Evolutionary conservation across 1,284 basidiomycete species (phyloP), one percentile per base, ranked within the genome.

Genomic region (Exobasidium rhododendri): DNA sequence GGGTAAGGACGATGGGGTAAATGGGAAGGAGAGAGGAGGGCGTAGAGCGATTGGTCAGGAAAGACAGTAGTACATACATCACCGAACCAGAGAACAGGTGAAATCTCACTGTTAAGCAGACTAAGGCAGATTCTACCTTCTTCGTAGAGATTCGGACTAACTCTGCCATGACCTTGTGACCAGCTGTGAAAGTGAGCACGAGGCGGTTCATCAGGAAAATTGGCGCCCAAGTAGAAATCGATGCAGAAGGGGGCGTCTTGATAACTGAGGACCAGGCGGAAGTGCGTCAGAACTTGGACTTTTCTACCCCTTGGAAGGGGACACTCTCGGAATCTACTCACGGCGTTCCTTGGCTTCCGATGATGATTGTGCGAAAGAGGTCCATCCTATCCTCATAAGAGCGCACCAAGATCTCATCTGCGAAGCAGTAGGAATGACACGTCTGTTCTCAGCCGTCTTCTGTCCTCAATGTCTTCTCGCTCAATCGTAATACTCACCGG

Each of bases 91-190:
- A n/a, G 6, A 54, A 11, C n/a, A n/a, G n/a, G n/a, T n/a, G n/a
- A n/a, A n/a, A n/a, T n/a, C 26, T 13, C 54, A 32, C 13, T 96
- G 20, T 91, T 91, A 3, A 96, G 82, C 51, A 97, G 89, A 26
- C 90, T 93, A 54, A 97, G 80, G 75, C 93, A 97, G 44, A 97
- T 92, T 80, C 94, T 94, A 49, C 92, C 92, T 71, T 97, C 93
- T 76, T 94, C 92, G 73, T 97, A 97, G 53, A 96, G 81, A 80
- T 97, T 96, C 28, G 83, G 80, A n/a, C 73, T 64, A 0, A 83
- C 87, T 81, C 78, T 88, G 20, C 92, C 92, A 73, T 92, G 92
- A 10, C 91, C 92, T 78, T 91, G 91, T 10, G 93, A 96, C 89
- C 92, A 94, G 66, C 90, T 92, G 63, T 88, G 85, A 81, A 96